Percentiles rank a stretch among this genome's conserved stretches.
Evolutionary conservation across 192 early-diverging fungal species (phyloP).

Genomic region (Piromyces sp.): DNA sequence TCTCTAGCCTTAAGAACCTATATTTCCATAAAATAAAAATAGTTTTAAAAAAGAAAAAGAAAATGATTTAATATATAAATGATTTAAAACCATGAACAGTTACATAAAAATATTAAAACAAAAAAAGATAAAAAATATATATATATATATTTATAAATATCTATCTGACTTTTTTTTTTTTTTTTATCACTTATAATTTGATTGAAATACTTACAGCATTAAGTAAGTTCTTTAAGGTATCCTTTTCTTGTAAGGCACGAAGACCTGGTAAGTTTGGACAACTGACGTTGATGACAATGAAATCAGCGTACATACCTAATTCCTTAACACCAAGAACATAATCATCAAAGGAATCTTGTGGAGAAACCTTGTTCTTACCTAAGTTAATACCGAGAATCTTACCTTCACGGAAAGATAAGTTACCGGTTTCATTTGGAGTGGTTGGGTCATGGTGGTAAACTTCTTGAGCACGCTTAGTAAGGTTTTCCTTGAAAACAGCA

Average conservation of each 20-base stretch:
- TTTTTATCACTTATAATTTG: no score
- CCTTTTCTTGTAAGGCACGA: constrained; percentile 46
- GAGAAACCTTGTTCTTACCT: constrained; percentile 69
- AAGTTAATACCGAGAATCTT: constrained; percentile 69
- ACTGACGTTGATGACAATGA: constrained; percentile 75
- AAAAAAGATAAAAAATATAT: no score
- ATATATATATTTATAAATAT: constrained; percentile 10
- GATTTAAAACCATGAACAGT: no score
- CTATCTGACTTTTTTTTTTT: no score
- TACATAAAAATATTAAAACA: no score
- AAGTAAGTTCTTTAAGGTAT: constrained; percentile 51
- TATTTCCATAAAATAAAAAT: background rate
- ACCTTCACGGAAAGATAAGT: constrained; percentile 36
- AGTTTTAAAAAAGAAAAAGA: no score
- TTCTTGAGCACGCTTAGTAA: constrained; percentile 49
- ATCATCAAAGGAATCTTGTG: constrained; percentile 48
- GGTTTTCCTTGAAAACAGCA: constrained; percentile 31
- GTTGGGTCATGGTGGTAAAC: constrained; percentile 9
- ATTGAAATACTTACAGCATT: constrained; percentile 25
- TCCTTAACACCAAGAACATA: constrained; percentile 58
- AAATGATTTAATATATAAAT: no score
- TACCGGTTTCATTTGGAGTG: constrained; percentile 1
- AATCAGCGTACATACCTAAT: constrained; percentile 69
- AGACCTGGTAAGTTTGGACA: constrained; percentile 78
- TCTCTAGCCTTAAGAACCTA: constrained; percentile 16